These are phyloP conservation scores for Alternaria consortialis DNA, from an alignment of 2,329 filamentous ascomycete genomes.

Conservation along the genomic window DNA sequence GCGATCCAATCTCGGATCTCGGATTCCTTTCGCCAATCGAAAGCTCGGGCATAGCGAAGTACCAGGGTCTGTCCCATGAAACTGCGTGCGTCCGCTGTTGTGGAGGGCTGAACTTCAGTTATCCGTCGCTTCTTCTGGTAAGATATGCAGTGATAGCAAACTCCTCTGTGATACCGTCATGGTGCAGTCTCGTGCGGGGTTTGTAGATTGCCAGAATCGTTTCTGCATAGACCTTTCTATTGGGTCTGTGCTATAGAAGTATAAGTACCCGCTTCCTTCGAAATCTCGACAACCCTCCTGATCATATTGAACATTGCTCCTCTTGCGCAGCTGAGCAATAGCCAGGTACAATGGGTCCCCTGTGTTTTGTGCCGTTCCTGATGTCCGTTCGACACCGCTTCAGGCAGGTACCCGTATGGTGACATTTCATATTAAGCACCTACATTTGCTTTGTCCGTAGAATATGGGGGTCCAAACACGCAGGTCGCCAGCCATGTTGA, in stretches of 20 bases:
- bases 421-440: neutral
- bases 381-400: neutral
- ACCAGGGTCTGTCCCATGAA: conserved; percentile 1
- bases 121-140: conserved; percentile 2
- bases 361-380: neutral
- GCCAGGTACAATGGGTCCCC: neutral
- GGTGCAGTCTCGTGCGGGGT: neutral
- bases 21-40: conserved; percentile 33
- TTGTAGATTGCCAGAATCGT: neutral
- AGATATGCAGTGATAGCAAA: neutral
- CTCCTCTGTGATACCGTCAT: neutral
- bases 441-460: neutral
- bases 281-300: neutral
- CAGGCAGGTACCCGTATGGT: conserved; percentile 4
- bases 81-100: conserved; percentile 18
- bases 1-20: conserved; percentile 24
- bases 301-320: neutral
- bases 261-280: conserved; percentile 1
- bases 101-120: conserved; percentile 26
- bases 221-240: neutral
- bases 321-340: neutral
- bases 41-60: conserved; percentile 19
- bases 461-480: neutral
- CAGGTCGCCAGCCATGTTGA: neutral
- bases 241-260: conserved; percentile 4